Base-by-base conservation (phyloP, 768 basidiomycete genomes). In the Hypholoma sublateritium region DNA sequence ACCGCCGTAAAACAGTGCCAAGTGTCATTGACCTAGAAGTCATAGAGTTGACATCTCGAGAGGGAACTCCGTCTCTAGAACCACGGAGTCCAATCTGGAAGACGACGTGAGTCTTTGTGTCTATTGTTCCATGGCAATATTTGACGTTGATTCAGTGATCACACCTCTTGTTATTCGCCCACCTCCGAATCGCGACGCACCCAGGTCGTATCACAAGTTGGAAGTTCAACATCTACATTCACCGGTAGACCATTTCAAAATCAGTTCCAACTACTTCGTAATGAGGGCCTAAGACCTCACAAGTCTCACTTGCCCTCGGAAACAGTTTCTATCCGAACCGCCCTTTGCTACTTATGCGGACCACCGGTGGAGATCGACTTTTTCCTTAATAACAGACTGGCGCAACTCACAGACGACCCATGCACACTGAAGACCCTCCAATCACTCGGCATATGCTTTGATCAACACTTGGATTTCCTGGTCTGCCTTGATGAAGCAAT, bases 391-490 rank as follows among this genome's bases (percentile, higher is more conserved):
- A 19, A 28, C 11, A 35, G 51, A 12, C 52, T 65, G 14, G 50
- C 39, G 35, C 28, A 25, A 1, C 35, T 36, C 58, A 22, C 39
- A 17, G 39, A 58, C n/a, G 44, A 56, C 21, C 21, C 35, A 1
- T 48, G 45, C 14, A 21, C 61, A 19, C 34, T 37, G 4, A 13
- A 22, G 34, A 34, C 35, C 11, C 34, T 66, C 14, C 55, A 54
- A 4, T 21, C 17, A 13, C 24, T 57, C 9, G 65, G 65, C 42
- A 49, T 66, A 13, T 34, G 14, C 24, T 53, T 59, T 42, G 65
- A 66, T 35, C 57, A 59, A 19, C 65, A 66, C 39, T 25, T 66
- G 3, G 50, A 59, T 3, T 13, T 59, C 36, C 41, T 68, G 2
- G 58, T 52, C 19, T 6, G 34, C 1, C 49, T 61, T 36, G 45